Conservation (phyloP, 23 red algal genomes). For the Pyropia yezoensis region DNA sequence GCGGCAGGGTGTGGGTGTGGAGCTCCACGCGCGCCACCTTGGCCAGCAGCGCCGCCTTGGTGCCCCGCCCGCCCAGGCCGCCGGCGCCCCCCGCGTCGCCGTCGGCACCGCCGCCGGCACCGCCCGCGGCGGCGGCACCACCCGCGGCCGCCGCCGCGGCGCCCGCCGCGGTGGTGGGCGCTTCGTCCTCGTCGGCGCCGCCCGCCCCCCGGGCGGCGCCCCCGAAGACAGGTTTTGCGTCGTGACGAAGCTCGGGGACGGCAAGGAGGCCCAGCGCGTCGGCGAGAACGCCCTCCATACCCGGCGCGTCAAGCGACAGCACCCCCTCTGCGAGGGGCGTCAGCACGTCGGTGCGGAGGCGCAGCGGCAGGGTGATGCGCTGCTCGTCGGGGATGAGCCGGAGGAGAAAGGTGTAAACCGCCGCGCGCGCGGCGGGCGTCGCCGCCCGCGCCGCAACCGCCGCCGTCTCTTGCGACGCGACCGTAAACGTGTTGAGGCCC, state of each 20-base stretch:
- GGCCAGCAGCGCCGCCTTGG: slow-evolving; percentile 16
- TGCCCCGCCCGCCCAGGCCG: neutral
- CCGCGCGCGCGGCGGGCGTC: no score
- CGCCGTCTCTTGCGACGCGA: no score
- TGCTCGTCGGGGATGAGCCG: slow-evolving; percentile 13
- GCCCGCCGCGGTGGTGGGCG: neutral
- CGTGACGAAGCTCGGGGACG: neutral
- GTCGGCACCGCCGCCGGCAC: neutral
- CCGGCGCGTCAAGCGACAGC: slow-evolving; percentile 13
- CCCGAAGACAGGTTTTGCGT: slow-evolving; percentile 2
- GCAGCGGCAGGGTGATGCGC: slow-evolving; percentile 8
- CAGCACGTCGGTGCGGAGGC: slow-evolving; percentile 29
- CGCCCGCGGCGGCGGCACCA: neutral
- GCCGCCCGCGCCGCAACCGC: no score
- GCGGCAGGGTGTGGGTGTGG: slow-evolving; percentile 16
- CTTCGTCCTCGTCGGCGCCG: neutral
- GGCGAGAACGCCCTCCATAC: neutral
- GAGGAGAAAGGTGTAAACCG: no score
- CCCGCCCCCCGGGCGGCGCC: neutral
- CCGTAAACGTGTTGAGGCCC: no score
- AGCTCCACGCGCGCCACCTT: slow-evolving; percentile 38
- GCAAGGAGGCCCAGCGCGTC: neutral
- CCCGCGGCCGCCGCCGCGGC: slow-evolving; percentile 1
- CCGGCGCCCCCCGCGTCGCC: neutral
- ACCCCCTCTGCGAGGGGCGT: slow-evolving; percentile 25